A percentile compares a stretch with the other conserved stretches of the same genome.
These are phyloP conservation scores for Lepiota subincarnata DNA, from an alignment of 768 basidiomycete genomes.

Conservation along the genomic window DNA sequence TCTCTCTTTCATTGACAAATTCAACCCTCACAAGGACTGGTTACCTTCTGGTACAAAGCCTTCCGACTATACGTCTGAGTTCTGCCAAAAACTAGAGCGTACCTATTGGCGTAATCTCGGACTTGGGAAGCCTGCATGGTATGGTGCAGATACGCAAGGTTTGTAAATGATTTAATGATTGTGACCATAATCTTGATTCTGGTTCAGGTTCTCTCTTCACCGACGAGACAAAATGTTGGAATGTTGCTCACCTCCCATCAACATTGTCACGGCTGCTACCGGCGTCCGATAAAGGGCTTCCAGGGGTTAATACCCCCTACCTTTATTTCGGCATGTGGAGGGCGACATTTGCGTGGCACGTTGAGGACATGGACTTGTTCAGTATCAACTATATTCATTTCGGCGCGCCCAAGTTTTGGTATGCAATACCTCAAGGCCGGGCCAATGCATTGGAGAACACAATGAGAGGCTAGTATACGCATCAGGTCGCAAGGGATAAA, in stretches of 20 bases:
- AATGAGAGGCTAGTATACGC: slow-evolving; percentile 65
- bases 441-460: slow-evolving; percentile 80
- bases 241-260: slow-evolving; percentile 89
- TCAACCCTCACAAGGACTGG: slow-evolving; percentile 75
- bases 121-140: slow-evolving; percentile 90
- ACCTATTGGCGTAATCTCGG: slow-evolving; percentile 92
- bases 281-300: slow-evolving; percentile 62
- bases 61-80: slow-evolving; percentile 82
- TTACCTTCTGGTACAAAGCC: slow-evolving; percentile 68
- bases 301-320: slow-evolving; percentile 96
- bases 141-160: slow-evolving; percentile 96
- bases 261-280: slow-evolving; percentile 79
- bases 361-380: slow-evolving; percentile 99
- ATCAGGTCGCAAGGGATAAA: neutral
- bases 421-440: slow-evolving; percentile 87
- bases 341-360: slow-evolving; percentile 98
- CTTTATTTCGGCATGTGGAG: slow-evolving; percentile 99
- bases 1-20: slow-evolving; percentile 58
- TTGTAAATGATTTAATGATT: slow-evolving; percentile 21
- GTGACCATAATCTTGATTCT: neutral
- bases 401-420: slow-evolving; percentile 97
- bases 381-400: slow-evolving; percentile 99
- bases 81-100: slow-evolving; percentile 83
- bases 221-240: slow-evolving; percentile 81
- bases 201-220: slow-evolving; percentile 63